Evolutionary conservation across 2,329 filamentous ascomycete genomes (phyloP).

Genomic region (Aspergillus ruber): DNA sequence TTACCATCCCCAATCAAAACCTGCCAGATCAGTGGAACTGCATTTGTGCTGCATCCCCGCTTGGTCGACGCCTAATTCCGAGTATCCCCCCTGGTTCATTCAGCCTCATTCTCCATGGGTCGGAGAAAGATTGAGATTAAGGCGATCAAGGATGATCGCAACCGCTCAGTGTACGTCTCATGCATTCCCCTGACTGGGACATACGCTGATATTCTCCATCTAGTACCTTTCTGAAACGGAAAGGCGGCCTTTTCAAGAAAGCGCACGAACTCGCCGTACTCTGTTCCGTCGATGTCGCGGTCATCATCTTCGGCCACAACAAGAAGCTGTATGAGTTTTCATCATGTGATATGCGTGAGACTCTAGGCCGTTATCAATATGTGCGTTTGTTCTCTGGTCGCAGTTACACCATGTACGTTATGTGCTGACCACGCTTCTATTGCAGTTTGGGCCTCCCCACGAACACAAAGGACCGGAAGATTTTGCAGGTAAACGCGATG

Average conservation of each 20-base stretch:
- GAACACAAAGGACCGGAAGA: conserved; percentile 95
- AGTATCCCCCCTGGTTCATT: conserved; percentile 6
- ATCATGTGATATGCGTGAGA: conserved; percentile 85
- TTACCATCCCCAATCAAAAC: not conserved
- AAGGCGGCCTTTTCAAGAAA: conserved; percentile 98
- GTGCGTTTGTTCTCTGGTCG: conserved; percentile 50
- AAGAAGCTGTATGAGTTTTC: conserved; percentile 99
- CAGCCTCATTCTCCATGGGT: conserved; percentile 58
- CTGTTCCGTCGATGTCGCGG: conserved; percentile 95
- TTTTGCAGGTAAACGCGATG: conserved; percentile 70
- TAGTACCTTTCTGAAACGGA: conserved; percentile 96
- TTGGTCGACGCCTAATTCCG: conserved; percentile 6
- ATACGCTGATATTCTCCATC: conserved; percentile 2
- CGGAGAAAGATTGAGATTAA: conserved; percentile 99
- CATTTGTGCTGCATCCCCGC: conserved; percentile 7
- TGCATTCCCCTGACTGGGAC: not conserved
- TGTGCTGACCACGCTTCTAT: conserved; percentile 15
- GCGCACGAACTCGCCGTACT: conserved; percentile 96
- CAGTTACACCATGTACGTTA: conserved; percentile 2
- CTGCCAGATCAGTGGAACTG: not conserved
- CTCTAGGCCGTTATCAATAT: conserved; percentile 82
- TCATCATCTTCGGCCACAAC: conserved; percentile 97
- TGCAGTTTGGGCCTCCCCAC: conserved; percentile 80
- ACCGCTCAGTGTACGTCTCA: conserved; percentile 82
- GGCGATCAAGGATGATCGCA: conserved; percentile 96